These are phyloP conservation scores for Xerocomus nothofagi DNA, from an alignment of 1,284 basidiomycete genomes.

Conservation along the genomic window DNA sequence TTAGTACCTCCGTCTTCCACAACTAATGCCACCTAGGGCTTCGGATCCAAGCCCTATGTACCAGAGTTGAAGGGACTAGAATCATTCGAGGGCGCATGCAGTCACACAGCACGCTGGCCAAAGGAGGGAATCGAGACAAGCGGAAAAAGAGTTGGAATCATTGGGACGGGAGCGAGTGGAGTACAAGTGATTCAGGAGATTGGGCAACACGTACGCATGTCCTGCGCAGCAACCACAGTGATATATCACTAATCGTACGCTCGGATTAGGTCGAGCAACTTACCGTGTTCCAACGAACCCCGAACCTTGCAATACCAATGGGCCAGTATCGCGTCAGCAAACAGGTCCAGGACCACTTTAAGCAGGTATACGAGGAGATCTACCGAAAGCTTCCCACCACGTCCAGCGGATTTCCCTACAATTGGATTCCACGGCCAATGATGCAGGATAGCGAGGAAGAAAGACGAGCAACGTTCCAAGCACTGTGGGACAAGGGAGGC, in stretches of 20 bases:
- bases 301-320: too few species aligned
- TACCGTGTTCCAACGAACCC: constrained; percentile 22
- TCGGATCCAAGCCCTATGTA: constrained; percentile 15
- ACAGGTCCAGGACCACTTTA: constrained; percentile 16
- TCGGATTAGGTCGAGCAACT: constrained; percentile 9
- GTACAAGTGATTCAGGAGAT: constrained; percentile 20
- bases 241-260: not conserved
- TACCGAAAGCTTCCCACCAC: constrained; percentile 9
- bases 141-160: constrained; percentile 20
- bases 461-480: constrained; percentile 7
- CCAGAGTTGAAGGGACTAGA: constrained; percentile 16
- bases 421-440: constrained; percentile 12
- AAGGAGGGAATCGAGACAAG: constrained; percentile 14
- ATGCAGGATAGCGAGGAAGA: constrained; percentile 14
- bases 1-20: not conserved
- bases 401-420: not conserved
- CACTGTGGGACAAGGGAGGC: constrained; percentile 12
- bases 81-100: constrained; percentile 9
- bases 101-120: constrained; percentile 20
- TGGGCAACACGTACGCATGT: constrained; percentile 10
- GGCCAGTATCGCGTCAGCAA: too few species aligned
- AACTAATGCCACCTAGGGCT: constrained; percentile 3
- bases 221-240: not conserved
- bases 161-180: constrained; percentile 23
- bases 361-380: constrained; percentile 6